A percentile compares a stretch with the other conserved stretches of the same genome.
These are phyloP conservation scores for Fusarium staphyleae DNA, from an alignment of 2,329 filamentous ascomycete genomes.

Conservation along the genomic window DNA sequence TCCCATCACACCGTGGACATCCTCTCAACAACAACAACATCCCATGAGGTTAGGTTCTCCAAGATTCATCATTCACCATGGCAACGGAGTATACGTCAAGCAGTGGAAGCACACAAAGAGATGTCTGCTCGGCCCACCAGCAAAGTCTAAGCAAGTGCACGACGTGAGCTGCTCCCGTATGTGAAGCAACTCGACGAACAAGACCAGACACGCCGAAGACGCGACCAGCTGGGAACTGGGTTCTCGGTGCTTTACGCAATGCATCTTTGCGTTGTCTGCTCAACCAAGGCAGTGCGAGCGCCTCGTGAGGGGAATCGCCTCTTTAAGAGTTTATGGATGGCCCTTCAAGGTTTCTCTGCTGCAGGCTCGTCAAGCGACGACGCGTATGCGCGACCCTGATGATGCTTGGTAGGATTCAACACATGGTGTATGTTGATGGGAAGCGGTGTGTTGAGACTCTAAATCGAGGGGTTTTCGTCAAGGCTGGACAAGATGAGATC, in stretches of 20 bases:
- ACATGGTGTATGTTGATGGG: no score
- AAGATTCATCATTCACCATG: not conserved
- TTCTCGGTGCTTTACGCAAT: not conserved
- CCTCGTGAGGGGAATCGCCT: conserved; percentile 13
- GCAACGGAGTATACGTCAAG: not conserved
- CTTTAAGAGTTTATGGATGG: not conserved
- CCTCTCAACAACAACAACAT: not conserved
- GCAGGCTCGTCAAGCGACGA: not conserved
- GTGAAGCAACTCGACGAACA: not conserved
- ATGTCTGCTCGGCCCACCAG: not conserved
- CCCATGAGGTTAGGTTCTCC: not conserved
- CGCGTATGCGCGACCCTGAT: not conserved
- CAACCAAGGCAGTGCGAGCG: not conserved
- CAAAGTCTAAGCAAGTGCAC: conserved; percentile 1
- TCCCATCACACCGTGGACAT: no score
- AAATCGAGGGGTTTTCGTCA: not conserved
- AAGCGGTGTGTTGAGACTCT: not conserved
- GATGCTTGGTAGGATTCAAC: no score
- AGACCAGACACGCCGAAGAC: not conserved
- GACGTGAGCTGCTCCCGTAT: conserved; percentile 2
- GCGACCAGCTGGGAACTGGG: not conserved
- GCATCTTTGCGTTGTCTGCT: not conserved
- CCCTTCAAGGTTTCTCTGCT: not conserved
- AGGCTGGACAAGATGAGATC: not conserved
- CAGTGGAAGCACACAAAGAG: not conserved